A percentile compares a stretch with the other conserved stretches of the same genome.
phyloP scores from a whole-genome alignment of 1,139 yeast species.

The Candida sojae region DNA sequence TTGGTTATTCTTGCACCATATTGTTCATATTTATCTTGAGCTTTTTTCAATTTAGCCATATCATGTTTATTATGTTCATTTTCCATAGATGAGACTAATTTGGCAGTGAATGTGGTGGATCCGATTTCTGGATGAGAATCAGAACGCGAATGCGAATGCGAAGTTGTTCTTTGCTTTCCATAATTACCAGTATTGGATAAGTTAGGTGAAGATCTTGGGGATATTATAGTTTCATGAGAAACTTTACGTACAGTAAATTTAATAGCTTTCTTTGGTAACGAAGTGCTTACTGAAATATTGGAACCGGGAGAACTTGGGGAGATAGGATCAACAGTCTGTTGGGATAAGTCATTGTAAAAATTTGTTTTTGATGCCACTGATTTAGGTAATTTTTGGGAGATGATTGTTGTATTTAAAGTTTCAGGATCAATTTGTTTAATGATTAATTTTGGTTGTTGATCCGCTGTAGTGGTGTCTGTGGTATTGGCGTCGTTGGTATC shows the following conservation, averaged over 20 bases:
- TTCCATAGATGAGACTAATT: not conserved
- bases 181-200: not conserved
- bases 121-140: not conserved
- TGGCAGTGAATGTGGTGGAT: not conserved
- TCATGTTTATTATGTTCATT: slow-evolving; percentile 9
- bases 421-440: slow-evolving; percentile 5
- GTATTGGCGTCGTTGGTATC: not conserved
- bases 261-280: slow-evolving; percentile 28
- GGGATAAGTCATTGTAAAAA: slow-evolving; percentile 11
- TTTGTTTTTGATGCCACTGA: slow-evolving; percentile 15
- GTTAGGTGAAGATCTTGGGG: slow-evolving; percentile 15
- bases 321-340: not conserved
- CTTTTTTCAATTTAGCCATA: slow-evolving; percentile 13
- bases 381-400: slow-evolving; percentile 9
- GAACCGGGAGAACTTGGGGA: slow-evolving; percentile 6
- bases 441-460: not conserved
- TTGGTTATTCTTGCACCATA: slow-evolving; percentile 34
- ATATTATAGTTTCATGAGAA: slow-evolving; percentile 32
- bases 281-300: slow-evolving; percentile 3
- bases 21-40: slow-evolving; percentile 40
- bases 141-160: not conserved
- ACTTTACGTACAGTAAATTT: slow-evolving; percentile 47
- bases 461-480: not conserved
- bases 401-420: not conserved
- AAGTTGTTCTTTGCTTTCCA: slow-evolving; percentile 8